phyloP scores from a whole-genome alignment of 306 rosid genomes.

The Mimosa pudica region DNA sequence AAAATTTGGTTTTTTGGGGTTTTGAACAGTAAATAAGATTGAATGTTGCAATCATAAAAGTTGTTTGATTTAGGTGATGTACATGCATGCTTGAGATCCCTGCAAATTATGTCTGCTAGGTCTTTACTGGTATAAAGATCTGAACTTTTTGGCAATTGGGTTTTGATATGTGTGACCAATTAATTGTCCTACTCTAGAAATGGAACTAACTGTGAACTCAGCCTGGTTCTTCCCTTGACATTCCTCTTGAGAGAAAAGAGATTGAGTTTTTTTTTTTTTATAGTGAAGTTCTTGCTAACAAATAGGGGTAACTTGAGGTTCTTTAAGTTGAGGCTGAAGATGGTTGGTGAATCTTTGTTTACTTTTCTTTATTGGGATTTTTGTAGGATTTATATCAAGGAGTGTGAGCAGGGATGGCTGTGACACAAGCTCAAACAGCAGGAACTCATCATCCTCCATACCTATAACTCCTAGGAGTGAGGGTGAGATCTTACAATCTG shows the following conservation, averaged over 20 bases:
- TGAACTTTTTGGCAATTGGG: background rate
- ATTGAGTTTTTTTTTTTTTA: background rate
- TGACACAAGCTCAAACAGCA: slow-evolving; percentile 57
- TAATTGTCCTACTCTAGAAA: slow-evolving; percentile 28
- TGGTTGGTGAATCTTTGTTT: slow-evolving; percentile 26
- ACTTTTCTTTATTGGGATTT: slow-evolving; percentile 31
- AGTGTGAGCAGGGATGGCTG: slow-evolving; percentile 60
- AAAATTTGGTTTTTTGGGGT: slow-evolving; percentile 13
- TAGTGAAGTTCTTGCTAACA: slow-evolving; percentile 22
- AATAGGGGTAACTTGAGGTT: slow-evolving; percentile 10
- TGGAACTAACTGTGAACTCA: slow-evolving; percentile 2
- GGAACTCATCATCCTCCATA: slow-evolving; percentile 59
- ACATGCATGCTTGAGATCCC: slow-evolving; percentile 35
- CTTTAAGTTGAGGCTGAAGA: slow-evolving; percentile 18
- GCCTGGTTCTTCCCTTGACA: slow-evolving; percentile 8
- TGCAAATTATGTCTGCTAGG: slow-evolving; percentile 33
- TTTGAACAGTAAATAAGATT: slow-evolving; percentile 14
- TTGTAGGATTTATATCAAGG: slow-evolving; percentile 69
- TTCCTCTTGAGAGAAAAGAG: background rate
- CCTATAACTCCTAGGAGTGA: slow-evolving; percentile 74
- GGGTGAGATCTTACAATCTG: slow-evolving; percentile 76
- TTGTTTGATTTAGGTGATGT: slow-evolving; percentile 12
- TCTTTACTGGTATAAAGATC: slow-evolving; percentile 35
- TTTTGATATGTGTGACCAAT: slow-evolving; percentile 17
- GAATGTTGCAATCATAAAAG: slow-evolving; percentile 14